Evolutionary conservation across 345 rosid species (phyloP).

Genomic region (Cardiospermum halicacabum): DNA sequence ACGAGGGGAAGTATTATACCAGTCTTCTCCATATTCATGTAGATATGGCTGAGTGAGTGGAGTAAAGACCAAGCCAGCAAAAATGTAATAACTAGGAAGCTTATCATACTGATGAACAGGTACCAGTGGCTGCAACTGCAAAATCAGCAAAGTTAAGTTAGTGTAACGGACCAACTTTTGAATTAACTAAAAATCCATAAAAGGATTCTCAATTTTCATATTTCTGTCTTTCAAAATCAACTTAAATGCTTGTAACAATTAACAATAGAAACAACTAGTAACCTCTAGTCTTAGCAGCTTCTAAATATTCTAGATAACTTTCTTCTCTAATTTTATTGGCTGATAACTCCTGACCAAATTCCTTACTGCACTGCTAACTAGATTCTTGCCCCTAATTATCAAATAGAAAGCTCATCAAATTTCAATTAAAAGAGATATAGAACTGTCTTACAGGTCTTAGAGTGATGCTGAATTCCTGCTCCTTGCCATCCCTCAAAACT

Average conservation of each 20-base stretch:
- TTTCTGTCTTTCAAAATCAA: too few relatives aligned
- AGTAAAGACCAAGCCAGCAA: constrained; percentile 83
- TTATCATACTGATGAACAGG: constrained; percentile 86
- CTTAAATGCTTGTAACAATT: too few relatives aligned
- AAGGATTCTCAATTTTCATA: too few relatives aligned
- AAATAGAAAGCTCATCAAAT: background rate
- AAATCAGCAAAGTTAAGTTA: constrained; percentile 13
- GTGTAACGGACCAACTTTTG: background rate
- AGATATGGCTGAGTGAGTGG: constrained; percentile 90
- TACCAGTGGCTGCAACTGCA: constrained; percentile 81
- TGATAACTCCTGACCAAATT: background rate
- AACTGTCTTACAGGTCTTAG: constrained; percentile 59
- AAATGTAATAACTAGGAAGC: constrained; percentile 88
- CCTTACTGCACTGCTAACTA: background rate
- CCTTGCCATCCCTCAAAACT: constrained; percentile 62
- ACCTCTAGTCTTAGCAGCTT: background rate
- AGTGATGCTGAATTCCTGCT: constrained; percentile 52
- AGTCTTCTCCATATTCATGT: constrained; percentile 90
- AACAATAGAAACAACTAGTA: background rate
- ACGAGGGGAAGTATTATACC: constrained; percentile 86
- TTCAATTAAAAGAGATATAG: background rate
- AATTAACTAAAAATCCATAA: background rate
- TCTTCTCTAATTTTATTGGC: background rate
- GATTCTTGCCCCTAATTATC: constrained; percentile 3
- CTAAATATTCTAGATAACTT: background rate